A percentile compares a stretch with the other conserved stretches of the same genome.
Evolutionary conservation across 352 stramenopile genomes (phyloP).

Genomic region (Globisporangium cederbergense): DNA sequence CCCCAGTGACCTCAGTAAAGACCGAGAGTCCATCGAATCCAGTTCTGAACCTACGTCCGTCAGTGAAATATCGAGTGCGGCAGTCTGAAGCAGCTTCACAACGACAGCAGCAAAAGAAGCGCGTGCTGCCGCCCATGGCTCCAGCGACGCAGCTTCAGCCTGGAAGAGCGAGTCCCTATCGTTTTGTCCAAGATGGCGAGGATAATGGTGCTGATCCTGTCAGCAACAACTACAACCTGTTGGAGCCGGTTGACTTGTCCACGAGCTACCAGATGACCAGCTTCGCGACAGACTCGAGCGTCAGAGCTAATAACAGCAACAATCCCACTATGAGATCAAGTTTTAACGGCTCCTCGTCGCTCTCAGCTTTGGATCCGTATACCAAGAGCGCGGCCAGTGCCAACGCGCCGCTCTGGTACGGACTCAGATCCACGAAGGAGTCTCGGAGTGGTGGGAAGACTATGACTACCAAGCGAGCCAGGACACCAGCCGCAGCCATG

Average conservation of each 20-base stretch:
- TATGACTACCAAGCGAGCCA: background rate
- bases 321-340: background rate
- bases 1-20: background rate
- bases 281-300: background rate
- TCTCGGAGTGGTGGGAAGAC: background rate
- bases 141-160: background rate
- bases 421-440: background rate
- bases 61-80: background rate
- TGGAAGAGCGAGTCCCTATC: background rate
- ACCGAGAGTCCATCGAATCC: too few relatives aligned
- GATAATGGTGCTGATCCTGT: background rate
- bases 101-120: background rate
- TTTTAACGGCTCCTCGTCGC: background rate
- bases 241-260: background rate
- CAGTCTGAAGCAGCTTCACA: background rate
- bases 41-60: background rate
- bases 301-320: background rate
- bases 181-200: background rate
- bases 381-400: background rate
- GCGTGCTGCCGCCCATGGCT: constrained; percentile 14
- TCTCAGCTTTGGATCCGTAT: background rate
- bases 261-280: constrained; percentile 13
- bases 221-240: background rate
- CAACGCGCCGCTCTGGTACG: constrained; percentile 10
- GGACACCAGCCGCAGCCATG: background rate